Evolutionary conservation across 176 grass and related monocot species (phyloP).

Genomic region (Oryza glaberrima): DNA sequence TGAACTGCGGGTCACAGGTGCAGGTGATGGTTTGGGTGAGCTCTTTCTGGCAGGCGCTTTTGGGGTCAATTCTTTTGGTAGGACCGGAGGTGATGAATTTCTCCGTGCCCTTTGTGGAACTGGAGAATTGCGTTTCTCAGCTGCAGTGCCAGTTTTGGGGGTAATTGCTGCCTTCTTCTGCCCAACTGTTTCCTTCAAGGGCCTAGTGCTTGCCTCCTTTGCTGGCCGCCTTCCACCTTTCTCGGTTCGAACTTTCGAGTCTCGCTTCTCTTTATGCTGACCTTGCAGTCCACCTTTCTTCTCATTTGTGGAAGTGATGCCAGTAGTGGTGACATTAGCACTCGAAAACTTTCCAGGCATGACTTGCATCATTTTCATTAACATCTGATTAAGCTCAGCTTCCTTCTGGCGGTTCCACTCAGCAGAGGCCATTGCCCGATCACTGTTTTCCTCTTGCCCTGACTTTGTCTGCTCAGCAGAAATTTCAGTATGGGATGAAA

Average conservation of each 20-base stretch:
- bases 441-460: conserved; percentile 58
- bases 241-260: conserved; percentile 61
- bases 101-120: conserved; percentile 64
- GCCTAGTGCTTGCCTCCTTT: conserved; percentile 57
- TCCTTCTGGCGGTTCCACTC: conserved; percentile 98
- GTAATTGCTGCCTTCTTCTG: conserved; percentile 51
- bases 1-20: conserved; percentile 68
- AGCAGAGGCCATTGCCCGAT: conserved; percentile 61
- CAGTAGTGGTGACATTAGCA: conserved; percentile 40
- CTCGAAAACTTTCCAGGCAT: conserved; percentile 70
- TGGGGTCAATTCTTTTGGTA: conserved; percentile 67
- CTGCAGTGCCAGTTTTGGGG: conserved; percentile 48
- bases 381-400: conserved; percentile 94
- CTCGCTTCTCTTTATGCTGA: conserved; percentile 76
- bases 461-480: conserved; percentile 47
- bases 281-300: conserved; percentile 53
- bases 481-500: conserved; percentile 42
- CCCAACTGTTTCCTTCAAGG: conserved; percentile 55
- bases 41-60: conserved; percentile 69
- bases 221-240: conserved; percentile 58
- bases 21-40: conserved; percentile 72
- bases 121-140: conserved; percentile 72
- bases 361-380: conserved; percentile 95
- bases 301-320: conserved; percentile 55
- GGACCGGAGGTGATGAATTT: conserved; percentile 87